These are phyloP conservation scores for Metarhizium brunneum DNA, from an alignment of 2,329 filamentous ascomycete species.

Conservation along the genomic window DNA sequence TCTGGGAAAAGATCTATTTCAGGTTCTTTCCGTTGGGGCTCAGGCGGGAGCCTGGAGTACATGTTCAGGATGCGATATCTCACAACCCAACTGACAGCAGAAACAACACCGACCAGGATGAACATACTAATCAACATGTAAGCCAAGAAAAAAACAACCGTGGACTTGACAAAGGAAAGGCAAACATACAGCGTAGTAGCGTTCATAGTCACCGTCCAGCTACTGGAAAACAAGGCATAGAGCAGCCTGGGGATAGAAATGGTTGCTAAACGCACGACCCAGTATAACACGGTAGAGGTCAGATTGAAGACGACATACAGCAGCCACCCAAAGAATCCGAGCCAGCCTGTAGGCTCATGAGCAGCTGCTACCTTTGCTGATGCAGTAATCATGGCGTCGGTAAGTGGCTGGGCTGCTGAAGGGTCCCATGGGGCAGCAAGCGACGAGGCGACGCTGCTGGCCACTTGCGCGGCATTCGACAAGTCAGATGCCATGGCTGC, in stretches of 20 bases:
- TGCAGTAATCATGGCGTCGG: slow-evolving; percentile 26
- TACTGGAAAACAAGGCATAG: slow-evolving; percentile 84
- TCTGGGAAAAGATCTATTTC: slow-evolving; percentile 94
- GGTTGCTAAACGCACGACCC: slow-evolving; percentile 73
- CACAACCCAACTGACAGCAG: slow-evolving; percentile 87
- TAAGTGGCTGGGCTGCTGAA: slow-evolving; percentile 22
- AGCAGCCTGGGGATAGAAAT: slow-evolving; percentile 84
- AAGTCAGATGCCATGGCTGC: slow-evolving; percentile 32
- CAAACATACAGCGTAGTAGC: slow-evolving; percentile 76
- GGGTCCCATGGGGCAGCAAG: slow-evolving; percentile 22
- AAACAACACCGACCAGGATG: slow-evolving; percentile 66
- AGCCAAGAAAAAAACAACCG: slow-evolving; percentile 8
- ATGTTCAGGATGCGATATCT: slow-evolving; percentile 94
- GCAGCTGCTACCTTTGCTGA: slow-evolving; percentile 22
- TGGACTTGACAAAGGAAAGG: background rate
- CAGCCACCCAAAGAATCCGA: slow-evolving; percentile 46
- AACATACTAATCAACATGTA: slow-evolving; percentile 47
- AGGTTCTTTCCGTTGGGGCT: slow-evolving; percentile 92
- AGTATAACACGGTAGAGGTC: slow-evolving; percentile 57
- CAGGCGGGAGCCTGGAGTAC: slow-evolving; percentile 87
- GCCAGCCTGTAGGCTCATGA: slow-evolving; percentile 41
- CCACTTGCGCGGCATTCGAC: slow-evolving; percentile 26
- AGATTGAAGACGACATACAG: slow-evolving; percentile 46
- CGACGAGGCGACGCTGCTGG: slow-evolving; percentile 22
- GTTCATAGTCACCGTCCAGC: slow-evolving; percentile 96